Base-by-base conservation (phyloP, 495 filamentous ascomycete species). In the Choiromyces venosus region DNA sequence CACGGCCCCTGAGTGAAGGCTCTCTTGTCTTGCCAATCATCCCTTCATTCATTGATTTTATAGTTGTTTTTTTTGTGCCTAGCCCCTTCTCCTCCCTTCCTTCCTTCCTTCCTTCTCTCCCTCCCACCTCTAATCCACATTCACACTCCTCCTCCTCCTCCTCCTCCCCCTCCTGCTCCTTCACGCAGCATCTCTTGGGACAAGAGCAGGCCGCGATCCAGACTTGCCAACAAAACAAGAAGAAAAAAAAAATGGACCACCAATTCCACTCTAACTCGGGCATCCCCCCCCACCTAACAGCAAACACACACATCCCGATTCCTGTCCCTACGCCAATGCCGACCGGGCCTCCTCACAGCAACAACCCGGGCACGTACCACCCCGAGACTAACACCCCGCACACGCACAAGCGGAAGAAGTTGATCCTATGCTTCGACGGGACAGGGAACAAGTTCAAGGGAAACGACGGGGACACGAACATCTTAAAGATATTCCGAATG, bases 351-450 rank as follows among this genome's bases (percentile, higher is more conserved):
- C n/a, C 8, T n/a, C 3, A 25, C 9, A 29, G 29, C 46, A 12
- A 25, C 9, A 29, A 56, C 46, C 25, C 46, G 0, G 8, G n/a
- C 9, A 56, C n/a, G n/a, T 56, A 56, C n/a, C 46, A 56, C 4
- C n/a, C 46, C n/a, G 46, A 56, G 46, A 29, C 3, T 14, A 25
- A 10, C n/a, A 29, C 46, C 46, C 46, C 46, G 25, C 46, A 56
- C 46, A 56, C n/a, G n/a, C 74, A 70, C 14, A 66, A 37, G 38
- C 84, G 83, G 6, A 86, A 84, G 80, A 86, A 87, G 71, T 86
- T 96, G 66, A 88, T 97, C 25, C 84, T 96, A 5, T 96, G 93
- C 78, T 96, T 96, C 72, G 93, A 97, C 80, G 93, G 93, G 36
- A 96, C 93, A 0, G 93, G 93, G 2, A 95, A 96, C 78, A 92